phyloP scores from a whole-genome alignment of 192 early-diverging fungal genomes.

The Coemansia sp. region DNA sequence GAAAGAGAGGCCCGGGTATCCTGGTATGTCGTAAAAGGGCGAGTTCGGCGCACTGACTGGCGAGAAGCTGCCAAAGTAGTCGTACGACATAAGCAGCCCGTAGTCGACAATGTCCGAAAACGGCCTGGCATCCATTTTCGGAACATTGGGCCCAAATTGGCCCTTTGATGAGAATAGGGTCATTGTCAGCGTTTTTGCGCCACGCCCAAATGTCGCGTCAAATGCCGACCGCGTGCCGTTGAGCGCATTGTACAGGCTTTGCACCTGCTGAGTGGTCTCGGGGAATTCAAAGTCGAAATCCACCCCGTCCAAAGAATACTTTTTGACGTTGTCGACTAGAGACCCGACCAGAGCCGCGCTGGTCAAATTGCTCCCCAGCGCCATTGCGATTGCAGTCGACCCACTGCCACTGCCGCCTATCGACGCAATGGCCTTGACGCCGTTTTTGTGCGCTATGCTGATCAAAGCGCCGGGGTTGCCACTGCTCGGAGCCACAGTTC shows the following conservation, averaged over 20 bases:
- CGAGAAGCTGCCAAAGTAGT: constrained; percentile 61
- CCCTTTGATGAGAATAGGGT: constrained; percentile 57
- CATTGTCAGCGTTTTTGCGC: constrained; percentile 60
- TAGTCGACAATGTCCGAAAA: constrained; percentile 64
- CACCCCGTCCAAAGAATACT: constrained; percentile 59
- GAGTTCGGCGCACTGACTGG: constrained; percentile 55
- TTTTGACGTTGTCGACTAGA: constrained; percentile 40
- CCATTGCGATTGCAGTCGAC: constrained; percentile 57
- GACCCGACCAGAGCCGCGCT: constrained; percentile 37
- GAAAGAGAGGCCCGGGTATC: constrained; percentile 47
- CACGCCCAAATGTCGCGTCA: constrained; percentile 48
- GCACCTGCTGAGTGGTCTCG: constrained; percentile 56
- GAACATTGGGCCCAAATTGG: constrained; percentile 53
- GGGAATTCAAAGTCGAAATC: constrained; percentile 68
- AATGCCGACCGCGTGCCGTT: constrained; percentile 55
- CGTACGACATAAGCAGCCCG: constrained; percentile 74
- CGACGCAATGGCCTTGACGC: constrained; percentile 61
- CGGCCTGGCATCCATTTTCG: constrained; percentile 54
- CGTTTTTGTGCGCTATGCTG: constrained; percentile 28
- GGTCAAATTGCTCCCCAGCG: constrained; percentile 36
- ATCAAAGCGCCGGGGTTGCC: constrained; percentile 20
- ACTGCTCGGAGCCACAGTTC: constrained; percentile 16
- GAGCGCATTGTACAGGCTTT: constrained; percentile 59
- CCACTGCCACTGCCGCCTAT: constrained; percentile 70
- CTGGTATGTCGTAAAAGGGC: constrained; percentile 46